Evolutionary conservation across 495 filamentous ascomycete genomes (phyloP).

Genomic region (Bryoglossum gracile): DNA sequence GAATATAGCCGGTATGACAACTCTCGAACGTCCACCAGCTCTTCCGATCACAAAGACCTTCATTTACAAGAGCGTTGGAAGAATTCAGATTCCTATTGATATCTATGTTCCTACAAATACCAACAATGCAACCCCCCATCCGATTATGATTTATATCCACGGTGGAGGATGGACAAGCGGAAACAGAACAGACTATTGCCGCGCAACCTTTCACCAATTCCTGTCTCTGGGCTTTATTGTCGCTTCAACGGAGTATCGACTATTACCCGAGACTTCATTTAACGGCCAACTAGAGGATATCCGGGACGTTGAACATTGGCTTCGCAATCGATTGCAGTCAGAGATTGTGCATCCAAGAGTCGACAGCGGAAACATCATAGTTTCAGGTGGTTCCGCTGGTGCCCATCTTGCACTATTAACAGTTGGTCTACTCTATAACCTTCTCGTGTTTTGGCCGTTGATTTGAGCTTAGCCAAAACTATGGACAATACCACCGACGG

Average conservation of each 20-base stretch:
- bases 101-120: conserved; percentile 10
- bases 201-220: conserved; percentile 12
- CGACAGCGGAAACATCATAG: conserved; percentile 7
- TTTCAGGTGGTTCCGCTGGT: conserved; percentile 11
- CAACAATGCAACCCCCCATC: not conserved
- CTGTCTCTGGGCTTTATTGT: conserved; percentile 11
- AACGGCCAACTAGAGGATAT: conserved; percentile 11
- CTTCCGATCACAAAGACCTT: conserved; percentile 11
- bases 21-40: conserved; percentile 5
- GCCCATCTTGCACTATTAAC: conserved; percentile 14
- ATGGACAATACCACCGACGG: conserved; percentile 7
- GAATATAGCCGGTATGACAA: not conserved
- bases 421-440: not conserved
- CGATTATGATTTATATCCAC: conserved; percentile 4
- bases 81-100: conserved; percentile 3
- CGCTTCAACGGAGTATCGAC: conserved; percentile 11
- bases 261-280: conserved; percentile 9
- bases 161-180: conserved; percentile 13
- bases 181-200: conserved; percentile 12
- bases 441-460: not conserved
- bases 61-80: conserved; percentile 10
- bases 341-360: not conserved
- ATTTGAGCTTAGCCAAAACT: conserved; percentile 11
- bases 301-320: conserved; percentile 12
- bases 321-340: conserved; percentile 1